Percentiles rank a stretch among this genome's conserved stretches.
Evolutionary conservation across 2,329 filamentous ascomycete genomes (phyloP).

Genomic region (Aureobasidium lini): DNA sequence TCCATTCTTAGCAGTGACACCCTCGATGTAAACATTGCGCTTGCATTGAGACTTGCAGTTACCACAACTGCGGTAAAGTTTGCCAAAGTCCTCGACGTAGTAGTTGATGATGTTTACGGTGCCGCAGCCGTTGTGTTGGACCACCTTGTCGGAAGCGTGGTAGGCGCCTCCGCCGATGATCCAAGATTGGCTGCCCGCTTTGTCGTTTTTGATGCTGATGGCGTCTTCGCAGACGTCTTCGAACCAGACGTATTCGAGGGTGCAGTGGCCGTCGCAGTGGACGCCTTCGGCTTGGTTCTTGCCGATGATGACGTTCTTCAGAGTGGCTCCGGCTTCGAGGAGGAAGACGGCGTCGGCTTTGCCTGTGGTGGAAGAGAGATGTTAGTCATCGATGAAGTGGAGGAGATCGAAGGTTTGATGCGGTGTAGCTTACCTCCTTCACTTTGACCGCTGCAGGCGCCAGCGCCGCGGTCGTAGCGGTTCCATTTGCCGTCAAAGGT

Average conservation of each 20-base stretch:
- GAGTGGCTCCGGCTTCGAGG: conserved; percentile 43
- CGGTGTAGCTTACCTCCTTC: conserved; percentile 16
- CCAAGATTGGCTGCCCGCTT: conserved; percentile 15
- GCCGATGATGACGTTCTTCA: conserved; percentile 49
- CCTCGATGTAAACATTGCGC: conserved; percentile 39
- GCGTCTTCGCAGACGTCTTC: conserved; percentile 37
- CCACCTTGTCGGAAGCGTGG: conserved; percentile 32
- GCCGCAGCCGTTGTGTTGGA: conserved; percentile 38
- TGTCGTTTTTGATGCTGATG: conserved; percentile 28
- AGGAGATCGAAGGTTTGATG: no score
- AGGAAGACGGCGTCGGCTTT: conserved; percentile 43
- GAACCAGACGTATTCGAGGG: conserved; percentile 43
- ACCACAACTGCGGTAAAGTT: conserved; percentile 45
- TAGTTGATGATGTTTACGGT: conserved; percentile 35
- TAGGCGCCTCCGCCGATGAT: conserved; percentile 31
- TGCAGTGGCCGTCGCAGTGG: conserved; percentile 45
- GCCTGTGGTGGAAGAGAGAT: neutral
- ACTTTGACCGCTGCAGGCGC: conserved; percentile 30
- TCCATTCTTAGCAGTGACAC: conserved; percentile 37
- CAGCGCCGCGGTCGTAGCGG: conserved; percentile 35
- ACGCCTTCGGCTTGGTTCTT: conserved; percentile 44
- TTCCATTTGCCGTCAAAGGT: conserved; percentile 40
- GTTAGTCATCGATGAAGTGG: no score
- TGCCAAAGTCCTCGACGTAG: conserved; percentile 38
- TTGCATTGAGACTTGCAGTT: conserved; percentile 38